These are phyloP conservation scores for Saururus chinensis DNA, from an alignment of 164 flowering plant genomes.

Conservation along the genomic window DNA sequence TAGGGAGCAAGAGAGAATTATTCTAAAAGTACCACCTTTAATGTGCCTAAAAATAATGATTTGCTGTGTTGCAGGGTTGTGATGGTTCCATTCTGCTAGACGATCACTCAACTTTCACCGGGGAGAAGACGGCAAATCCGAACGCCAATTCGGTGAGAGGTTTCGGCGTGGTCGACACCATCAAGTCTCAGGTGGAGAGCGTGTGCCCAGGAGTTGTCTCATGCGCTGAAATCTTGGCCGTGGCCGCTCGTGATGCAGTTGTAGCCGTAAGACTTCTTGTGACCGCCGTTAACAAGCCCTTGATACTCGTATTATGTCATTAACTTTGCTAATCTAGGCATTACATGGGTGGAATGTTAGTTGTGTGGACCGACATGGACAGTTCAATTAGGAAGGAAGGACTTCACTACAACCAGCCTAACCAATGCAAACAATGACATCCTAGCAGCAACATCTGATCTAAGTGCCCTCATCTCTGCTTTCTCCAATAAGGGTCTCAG, in stretches of 20 bases:
- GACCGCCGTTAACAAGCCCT: not conserved
- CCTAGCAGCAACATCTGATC: slow-evolving; percentile 10
- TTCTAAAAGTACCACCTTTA: not conserved
- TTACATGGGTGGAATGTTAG: not conserved
- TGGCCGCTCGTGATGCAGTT: slow-evolving; percentile 39
- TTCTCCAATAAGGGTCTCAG: slow-evolving; percentile 11
- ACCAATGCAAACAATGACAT: slow-evolving; percentile 12
- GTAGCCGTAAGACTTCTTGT: slow-evolving; percentile 12
- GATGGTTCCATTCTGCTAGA: slow-evolving; percentile 37
- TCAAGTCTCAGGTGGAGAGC: slow-evolving; percentile 27
- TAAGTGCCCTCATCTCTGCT: slow-evolving; percentile 10
- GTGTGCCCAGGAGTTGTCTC: slow-evolving; percentile 34
- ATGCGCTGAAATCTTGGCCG: slow-evolving; percentile 40
- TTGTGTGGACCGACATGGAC: slow-evolving; percentile 24
- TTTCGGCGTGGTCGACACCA: slow-evolving; percentile 29
- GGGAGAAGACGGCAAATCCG: slow-evolving; percentile 29
- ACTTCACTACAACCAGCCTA: slow-evolving; percentile 18
- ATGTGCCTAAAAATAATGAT: no score
- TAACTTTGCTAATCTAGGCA: not conserved
- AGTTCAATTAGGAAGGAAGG: slow-evolving; percentile 23
- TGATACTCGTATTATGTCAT: no score
- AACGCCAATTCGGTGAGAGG: slow-evolving; percentile 31
- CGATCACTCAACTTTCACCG: slow-evolving; percentile 25
- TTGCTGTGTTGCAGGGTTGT: slow-evolving; percentile 26
- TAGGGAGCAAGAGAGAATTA: no score